Conservation (phyloP, 768 basidiomycete genomes). For the Lactifluus subvellereus region DNA sequence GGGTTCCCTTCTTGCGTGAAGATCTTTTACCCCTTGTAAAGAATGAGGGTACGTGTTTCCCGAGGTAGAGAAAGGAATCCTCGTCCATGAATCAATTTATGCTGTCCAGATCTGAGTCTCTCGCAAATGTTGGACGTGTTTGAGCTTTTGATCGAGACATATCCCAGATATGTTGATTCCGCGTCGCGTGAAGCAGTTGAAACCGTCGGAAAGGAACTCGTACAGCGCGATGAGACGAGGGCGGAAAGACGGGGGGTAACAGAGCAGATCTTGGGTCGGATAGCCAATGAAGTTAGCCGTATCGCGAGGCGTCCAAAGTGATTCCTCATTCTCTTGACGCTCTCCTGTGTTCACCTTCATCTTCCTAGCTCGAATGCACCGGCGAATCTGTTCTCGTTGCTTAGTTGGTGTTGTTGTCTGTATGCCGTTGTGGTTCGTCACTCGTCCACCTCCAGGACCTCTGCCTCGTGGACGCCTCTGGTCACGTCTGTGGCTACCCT, state of each 20-base stretch:
- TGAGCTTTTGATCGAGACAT: constrained; percentile 64
- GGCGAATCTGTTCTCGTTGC: constrained; percentile 58
- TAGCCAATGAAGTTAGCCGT: constrained; percentile 57
- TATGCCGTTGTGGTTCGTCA: constrained; percentile 47
- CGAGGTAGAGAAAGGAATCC: neutral
- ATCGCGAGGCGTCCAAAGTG: constrained; percentile 57
- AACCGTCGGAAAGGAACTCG: constrained; percentile 54
- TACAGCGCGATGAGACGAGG: constrained; percentile 55
- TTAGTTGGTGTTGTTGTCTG: constrained; percentile 64
- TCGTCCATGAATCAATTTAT: constrained; percentile 5
- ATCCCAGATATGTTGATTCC: constrained; percentile 72
- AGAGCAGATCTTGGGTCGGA: constrained; percentile 73
- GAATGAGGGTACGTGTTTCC: constrained; percentile 46
- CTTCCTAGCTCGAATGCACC: constrained; percentile 38
- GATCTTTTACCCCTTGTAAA: constrained; percentile 52
- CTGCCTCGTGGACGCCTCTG: constrained; percentile 48
- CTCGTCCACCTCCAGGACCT: constrained; percentile 41
- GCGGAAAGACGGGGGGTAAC: constrained; percentile 52
- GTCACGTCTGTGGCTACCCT: constrained; percentile 52
- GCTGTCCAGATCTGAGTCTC: constrained; percentile 47
- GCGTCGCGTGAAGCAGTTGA: constrained; percentile 69
- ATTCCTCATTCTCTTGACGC: constrained; percentile 25
- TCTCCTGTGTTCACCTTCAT: neutral
- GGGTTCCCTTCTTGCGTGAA: constrained; percentile 57
- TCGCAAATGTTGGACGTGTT: constrained; percentile 66